phyloP scores from a whole-genome alignment of 1,284 basidiomycete species.

The Nidula niveotomentosa region DNA sequence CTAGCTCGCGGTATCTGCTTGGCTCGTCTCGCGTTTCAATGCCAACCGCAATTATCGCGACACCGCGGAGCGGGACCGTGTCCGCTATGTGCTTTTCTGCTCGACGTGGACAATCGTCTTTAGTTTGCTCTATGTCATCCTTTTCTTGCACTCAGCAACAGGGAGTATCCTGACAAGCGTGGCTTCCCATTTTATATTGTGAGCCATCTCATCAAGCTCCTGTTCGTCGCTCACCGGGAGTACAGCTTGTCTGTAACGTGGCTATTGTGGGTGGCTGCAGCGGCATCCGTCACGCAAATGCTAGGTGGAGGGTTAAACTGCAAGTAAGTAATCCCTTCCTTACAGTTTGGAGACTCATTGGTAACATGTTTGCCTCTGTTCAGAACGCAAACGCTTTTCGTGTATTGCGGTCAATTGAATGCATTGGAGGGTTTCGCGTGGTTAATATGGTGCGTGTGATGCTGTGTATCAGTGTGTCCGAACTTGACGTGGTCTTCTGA shows the following conservation, averaged over 20 bases:
- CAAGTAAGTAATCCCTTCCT: conserved; percentile 50
- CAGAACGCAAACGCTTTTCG: conserved; percentile 38
- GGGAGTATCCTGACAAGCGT: conserved; percentile 57
- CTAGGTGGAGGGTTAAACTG: conserved; percentile 71
- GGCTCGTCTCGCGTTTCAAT: conserved; percentile 62
- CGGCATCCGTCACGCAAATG: conserved; percentile 63
- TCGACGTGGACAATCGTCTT: conserved; percentile 70
- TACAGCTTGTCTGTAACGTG: conserved; percentile 69
- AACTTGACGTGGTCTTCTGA: not conserved
- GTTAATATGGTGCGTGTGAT: conserved; percentile 51
- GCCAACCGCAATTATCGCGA: conserved; percentile 50
- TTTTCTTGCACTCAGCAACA: conserved; percentile 50
- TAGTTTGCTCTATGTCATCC: conserved; percentile 45
- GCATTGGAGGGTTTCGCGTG: conserved; percentile 62
- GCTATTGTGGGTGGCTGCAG: conserved; percentile 69
- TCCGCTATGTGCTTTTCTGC: conserved; percentile 65
- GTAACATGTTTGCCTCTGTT: too few relatives aligned
- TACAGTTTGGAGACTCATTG: too few relatives aligned
- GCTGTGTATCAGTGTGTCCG: conserved; percentile 1
- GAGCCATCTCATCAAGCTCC: conserved; percentile 22
- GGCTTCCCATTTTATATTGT: conserved; percentile 64
- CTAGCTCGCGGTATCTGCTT: conserved; percentile 71
- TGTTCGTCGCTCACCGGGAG: too few relatives aligned
- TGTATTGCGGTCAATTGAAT: conserved; percentile 69
- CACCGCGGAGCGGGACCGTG: conserved; percentile 53